Conservation (phyloP, 2,329 filamentous ascomycete species). For the Chaetomium sp. region DNA sequence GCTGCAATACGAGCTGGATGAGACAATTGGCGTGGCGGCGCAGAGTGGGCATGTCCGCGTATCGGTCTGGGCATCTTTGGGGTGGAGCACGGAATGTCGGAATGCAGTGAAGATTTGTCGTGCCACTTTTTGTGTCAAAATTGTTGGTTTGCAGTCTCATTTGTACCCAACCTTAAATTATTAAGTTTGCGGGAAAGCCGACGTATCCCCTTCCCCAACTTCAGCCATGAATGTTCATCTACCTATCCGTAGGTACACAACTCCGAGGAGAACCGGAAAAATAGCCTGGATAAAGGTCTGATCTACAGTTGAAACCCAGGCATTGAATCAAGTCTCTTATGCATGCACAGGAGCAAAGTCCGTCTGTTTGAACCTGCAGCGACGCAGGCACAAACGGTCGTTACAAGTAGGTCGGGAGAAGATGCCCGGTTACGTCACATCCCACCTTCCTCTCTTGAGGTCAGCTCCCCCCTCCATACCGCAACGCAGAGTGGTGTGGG, state of each 20-base stretch:
- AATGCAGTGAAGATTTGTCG: slow-evolving; percentile 4
- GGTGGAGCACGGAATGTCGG: slow-evolving; percentile 5
- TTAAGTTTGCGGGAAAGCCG: neutral
- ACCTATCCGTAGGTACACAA: too few species aligned
- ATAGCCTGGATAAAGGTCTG: neutral
- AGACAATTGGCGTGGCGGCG: slow-evolving; percentile 24
- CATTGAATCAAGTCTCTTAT: neutral
- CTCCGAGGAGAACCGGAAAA: neutral
- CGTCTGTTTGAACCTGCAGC: neutral
- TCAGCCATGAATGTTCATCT: neutral
- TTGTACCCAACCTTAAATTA: slow-evolving; percentile 4
- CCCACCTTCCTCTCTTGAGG: slow-evolving; percentile 1
- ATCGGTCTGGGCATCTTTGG: slow-evolving; percentile 6
- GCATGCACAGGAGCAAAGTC: neutral
- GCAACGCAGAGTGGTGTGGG: neutral
- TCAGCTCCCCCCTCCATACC: neutral
- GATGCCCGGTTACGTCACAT: slow-evolving; percentile 13
- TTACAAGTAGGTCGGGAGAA: too few species aligned
- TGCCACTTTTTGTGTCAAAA: neutral
- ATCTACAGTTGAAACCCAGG: neutral
- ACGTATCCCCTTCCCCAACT: neutral
- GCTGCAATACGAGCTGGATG: slow-evolving; percentile 26
- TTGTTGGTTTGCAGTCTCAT: neutral
- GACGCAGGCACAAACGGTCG: neutral
- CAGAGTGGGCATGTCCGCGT: slow-evolving; percentile 10